Percentiles rank a stretch among this genome's conserved stretches.
Conservation (phyloP, 805 yeast species). For the Huiozyma naganishii region DNA sequence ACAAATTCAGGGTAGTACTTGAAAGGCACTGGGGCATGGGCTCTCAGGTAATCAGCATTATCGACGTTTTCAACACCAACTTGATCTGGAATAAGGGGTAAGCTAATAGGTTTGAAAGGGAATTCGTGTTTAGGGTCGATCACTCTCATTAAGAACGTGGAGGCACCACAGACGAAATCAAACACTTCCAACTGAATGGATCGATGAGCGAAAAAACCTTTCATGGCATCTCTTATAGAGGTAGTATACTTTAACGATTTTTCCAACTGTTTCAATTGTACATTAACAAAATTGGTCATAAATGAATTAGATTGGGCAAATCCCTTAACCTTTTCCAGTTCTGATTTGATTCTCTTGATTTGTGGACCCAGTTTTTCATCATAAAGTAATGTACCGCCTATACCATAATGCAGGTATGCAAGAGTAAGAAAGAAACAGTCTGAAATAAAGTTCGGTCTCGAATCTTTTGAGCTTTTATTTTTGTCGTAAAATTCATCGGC, state of each 20-base stretch:
- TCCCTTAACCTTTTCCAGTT: slow-evolving; percentile 27
- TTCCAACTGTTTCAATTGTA: slow-evolving; percentile 43
- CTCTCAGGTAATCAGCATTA: slow-evolving; percentile 59
- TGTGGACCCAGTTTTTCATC: slow-evolving; percentile 46
- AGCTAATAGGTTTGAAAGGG: slow-evolving; percentile 40
- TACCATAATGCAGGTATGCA: slow-evolving; percentile 77
- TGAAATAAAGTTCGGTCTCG: slow-evolving; percentile 65
- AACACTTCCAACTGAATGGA: slow-evolving; percentile 54
- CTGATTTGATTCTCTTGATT: slow-evolving; percentile 36
- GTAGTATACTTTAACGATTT: slow-evolving; percentile 30
- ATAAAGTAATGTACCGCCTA: slow-evolving; percentile 62
- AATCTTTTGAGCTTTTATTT: slow-evolving; percentile 27
- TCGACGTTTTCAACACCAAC: slow-evolving; percentile 57
- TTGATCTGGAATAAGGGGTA: slow-evolving; percentile 54
- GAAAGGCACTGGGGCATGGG: slow-evolving; percentile 64
- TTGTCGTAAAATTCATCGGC: slow-evolving; percentile 46
- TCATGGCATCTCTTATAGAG: slow-evolving; percentile 46
- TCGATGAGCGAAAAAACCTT: slow-evolving; percentile 49
- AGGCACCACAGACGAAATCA: slow-evolving; percentile 68
- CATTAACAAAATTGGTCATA: slow-evolving; percentile 7
- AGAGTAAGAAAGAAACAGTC: slow-evolving; percentile 76
- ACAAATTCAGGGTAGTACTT: slow-evolving; percentile 77
- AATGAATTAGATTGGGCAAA: slow-evolving; percentile 5
- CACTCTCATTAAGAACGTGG: slow-evolving; percentile 57
- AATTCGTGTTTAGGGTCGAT: slow-evolving; percentile 62